Evolutionary conservation across 352 stramenopile species (phyloP).

Genomic region (Phytophthora tentaculata): DNA sequence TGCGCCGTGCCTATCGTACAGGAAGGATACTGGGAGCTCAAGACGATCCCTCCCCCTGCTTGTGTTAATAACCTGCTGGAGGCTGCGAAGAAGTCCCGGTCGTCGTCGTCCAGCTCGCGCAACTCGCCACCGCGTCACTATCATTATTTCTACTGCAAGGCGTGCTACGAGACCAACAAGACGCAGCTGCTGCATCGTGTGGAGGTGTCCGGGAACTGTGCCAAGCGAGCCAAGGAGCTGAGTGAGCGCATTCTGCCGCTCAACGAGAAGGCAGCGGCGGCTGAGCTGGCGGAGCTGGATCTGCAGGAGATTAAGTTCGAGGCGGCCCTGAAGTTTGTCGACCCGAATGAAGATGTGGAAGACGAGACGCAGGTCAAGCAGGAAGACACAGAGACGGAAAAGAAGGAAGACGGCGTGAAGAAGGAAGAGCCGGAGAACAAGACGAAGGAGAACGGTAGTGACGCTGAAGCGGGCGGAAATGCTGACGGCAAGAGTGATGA

Average conservation of each 20-base stretch:
- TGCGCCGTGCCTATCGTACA: slow-evolving; percentile 86
- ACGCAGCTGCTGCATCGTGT: slow-evolving; percentile 79
- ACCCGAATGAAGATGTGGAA: slow-evolving; percentile 38
- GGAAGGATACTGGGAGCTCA: slow-evolving; percentile 85
- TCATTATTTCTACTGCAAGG: slow-evolving; percentile 80
- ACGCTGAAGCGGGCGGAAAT: slow-evolving; percentile 21
- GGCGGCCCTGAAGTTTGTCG: slow-evolving; percentile 58
- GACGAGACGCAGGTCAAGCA: slow-evolving; percentile 22
- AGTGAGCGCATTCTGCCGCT: slow-evolving; percentile 66
- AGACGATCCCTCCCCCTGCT: slow-evolving; percentile 62
- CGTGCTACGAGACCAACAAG: slow-evolving; percentile 80
- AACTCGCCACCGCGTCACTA: slow-evolving; percentile 81
- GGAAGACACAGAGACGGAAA: slow-evolving; percentile 12
- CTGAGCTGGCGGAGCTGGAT: slow-evolving; percentile 75
- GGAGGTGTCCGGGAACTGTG: slow-evolving; percentile 64
- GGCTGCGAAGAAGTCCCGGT: slow-evolving; percentile 73
- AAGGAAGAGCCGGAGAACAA: slow-evolving; percentile 22
- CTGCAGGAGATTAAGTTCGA: slow-evolving; percentile 87
- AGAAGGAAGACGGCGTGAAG: slow-evolving; percentile 24
- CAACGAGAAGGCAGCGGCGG: slow-evolving; percentile 61
- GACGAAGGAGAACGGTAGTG: slow-evolving; percentile 19
- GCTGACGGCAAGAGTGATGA: slow-evolving; percentile 26
- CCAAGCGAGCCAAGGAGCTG: slow-evolving; percentile 72
- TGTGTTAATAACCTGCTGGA: slow-evolving; percentile 84
- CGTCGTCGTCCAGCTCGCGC: slow-evolving; percentile 69